These are phyloP conservation scores for Metrosideros polymorpha DNA, from an alignment of 441 rosid species.

Conservation along the genomic window DNA sequence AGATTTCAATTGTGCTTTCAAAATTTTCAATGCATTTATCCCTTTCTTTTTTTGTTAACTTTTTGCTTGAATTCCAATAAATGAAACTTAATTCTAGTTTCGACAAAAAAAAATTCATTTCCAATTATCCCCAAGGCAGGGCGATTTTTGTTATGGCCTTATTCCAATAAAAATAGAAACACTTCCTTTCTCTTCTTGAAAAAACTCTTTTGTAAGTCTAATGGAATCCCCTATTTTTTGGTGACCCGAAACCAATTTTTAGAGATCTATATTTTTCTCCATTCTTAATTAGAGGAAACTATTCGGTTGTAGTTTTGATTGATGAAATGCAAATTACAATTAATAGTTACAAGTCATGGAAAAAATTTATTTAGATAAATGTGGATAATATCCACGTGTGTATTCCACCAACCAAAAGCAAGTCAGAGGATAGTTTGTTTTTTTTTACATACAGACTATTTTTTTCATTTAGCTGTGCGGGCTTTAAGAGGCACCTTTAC, in stretches of 20 bases:
- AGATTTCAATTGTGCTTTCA: no score
- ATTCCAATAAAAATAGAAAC: background rate
- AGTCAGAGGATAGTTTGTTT: background rate
- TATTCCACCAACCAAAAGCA: background rate
- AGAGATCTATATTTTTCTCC: no score
- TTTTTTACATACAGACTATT: background rate
- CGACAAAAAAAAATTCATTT: no score
- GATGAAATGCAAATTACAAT: no score
- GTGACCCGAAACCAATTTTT: no score
- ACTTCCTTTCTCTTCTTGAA: background rate
- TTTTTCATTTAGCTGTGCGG: background rate
- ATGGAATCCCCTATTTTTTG: no score
- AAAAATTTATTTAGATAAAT: background rate
- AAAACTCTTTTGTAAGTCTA: no score
- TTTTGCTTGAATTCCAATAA: no score
- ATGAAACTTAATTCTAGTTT: no score
- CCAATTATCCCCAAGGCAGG: background rate
- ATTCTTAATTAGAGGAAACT: background rate
- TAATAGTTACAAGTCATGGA: background rate
- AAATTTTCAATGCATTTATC: no score
- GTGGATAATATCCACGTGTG: background rate
- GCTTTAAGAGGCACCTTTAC: background rate
- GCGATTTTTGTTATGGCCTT: no score
- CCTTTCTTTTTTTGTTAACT: no score
- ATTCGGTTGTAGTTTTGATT: background rate